Conservation (phyloP, 768 basidiomycete species). For the Amanita pseudoporphyria region DNA sequence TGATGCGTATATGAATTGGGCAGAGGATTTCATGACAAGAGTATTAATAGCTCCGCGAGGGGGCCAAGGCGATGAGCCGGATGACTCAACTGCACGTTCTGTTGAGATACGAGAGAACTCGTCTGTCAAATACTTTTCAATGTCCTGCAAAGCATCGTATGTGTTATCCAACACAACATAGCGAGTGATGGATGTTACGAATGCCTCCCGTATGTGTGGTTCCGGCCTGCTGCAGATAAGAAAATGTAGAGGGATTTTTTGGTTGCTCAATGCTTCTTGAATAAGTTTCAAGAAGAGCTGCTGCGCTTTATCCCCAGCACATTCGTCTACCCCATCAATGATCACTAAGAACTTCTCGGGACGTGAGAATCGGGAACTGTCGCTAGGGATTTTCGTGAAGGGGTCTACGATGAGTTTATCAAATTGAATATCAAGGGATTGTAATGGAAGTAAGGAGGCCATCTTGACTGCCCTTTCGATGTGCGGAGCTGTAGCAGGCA, state of each 20-base stretch:
- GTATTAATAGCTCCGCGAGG: neutral
- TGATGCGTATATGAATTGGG: neutral
- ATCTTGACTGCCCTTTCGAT: neutral
- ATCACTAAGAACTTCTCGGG: neutral
- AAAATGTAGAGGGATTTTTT: neutral
- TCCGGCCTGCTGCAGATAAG: conserved; percentile 1
- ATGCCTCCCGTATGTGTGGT: neutral
- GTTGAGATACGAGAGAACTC: neutral
- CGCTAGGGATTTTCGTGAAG: neutral
- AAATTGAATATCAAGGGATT: neutral
- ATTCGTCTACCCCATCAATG: conserved; percentile 3
- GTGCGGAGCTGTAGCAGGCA: neutral
- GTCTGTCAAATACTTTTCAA: neutral
- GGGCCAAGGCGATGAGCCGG: neutral
- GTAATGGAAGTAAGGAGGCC: neutral
- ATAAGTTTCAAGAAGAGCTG: neutral
- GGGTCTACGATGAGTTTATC: neutral
- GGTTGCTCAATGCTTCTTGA: neutral
- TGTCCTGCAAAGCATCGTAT: neutral
- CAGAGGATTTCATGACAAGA: neutral
- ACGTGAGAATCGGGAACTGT: neutral
- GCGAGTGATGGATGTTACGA: neutral
- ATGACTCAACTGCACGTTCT: neutral
- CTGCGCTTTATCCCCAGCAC: neutral
- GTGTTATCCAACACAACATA: neutral